Evolutionary conservation across 805 yeast species (phyloP).

Genomic region (Starmerella etchellsii): DNA sequence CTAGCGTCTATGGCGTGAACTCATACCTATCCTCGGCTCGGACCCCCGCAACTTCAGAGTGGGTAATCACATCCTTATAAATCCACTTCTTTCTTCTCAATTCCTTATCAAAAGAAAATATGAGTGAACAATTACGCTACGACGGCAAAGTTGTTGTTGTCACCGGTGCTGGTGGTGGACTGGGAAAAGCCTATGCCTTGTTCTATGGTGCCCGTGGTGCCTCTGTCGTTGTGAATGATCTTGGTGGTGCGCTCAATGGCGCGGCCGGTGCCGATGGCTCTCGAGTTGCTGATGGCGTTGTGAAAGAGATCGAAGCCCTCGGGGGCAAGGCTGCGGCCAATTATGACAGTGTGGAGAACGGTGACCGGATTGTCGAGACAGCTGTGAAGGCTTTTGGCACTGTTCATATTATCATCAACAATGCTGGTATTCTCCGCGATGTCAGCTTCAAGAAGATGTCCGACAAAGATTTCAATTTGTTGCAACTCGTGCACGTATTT

Average conservation of each 20-base stretch:
- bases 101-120: too few relatives aligned
- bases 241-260: slow-evolving; percentile 75
- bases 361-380: slow-evolving; percentile 71
- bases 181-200: slow-evolving; percentile 78
- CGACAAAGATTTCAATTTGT: slow-evolving; percentile 63
- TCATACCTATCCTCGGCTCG: too few relatives aligned
- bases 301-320: slow-evolving; percentile 56
- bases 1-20: too few relatives aligned
- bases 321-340: slow-evolving; percentile 91
- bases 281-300: slow-evolving; percentile 79
- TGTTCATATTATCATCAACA: slow-evolving; percentile 78
- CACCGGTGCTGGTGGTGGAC: slow-evolving; percentile 97
- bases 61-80: too few relatives aligned
- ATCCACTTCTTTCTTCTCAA: too few relatives aligned
- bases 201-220: slow-evolving; percentile 87
- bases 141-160: slow-evolving; percentile 81
- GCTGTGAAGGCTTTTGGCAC: slow-evolving; percentile 80
- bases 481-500: slow-evolving; percentile 74
- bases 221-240: slow-evolving; percentile 85
- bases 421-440: slow-evolving; percentile 91
- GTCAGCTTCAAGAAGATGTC: slow-evolving; percentile 76
- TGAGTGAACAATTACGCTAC: slow-evolving; percentile 33
- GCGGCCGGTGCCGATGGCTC: slow-evolving; percentile 42
- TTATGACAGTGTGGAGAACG: slow-evolving; percentile 79
- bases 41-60: too few relatives aligned